These are phyloP conservation scores for Gryganskiella cystojenkinii DNA, from an alignment of 192 early-diverging fungal genomes.

Conservation along the genomic window DNA sequence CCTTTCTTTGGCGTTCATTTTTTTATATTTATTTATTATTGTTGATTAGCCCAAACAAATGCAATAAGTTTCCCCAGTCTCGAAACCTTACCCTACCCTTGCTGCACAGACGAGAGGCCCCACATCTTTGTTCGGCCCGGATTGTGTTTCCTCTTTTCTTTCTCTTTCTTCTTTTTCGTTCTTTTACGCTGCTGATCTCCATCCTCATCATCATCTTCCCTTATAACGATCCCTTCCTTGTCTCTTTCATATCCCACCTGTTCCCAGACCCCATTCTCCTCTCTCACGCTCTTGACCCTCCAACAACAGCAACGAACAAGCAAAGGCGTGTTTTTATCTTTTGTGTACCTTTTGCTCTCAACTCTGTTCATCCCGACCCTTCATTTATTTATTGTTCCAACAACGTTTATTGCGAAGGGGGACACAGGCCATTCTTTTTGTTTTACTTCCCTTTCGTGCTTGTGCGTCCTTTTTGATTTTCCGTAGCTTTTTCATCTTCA, in stretches of 20 bases:
- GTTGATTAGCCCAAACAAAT: too few species aligned
- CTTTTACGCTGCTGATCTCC: background rate
- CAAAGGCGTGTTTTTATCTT: background rate
- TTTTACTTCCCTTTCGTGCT: background rate
- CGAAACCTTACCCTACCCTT: too few species aligned
- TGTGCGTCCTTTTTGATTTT: slow-evolving; percentile 3
- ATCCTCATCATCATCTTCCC: background rate
- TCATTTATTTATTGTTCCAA: too few species aligned
- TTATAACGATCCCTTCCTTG: background rate
- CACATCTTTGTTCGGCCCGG: too few species aligned
- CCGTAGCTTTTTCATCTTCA: background rate
- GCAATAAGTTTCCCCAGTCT: too few species aligned
- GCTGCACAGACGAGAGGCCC: too few species aligned
- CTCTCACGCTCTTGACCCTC: background rate
- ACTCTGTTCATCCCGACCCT: too few species aligned
- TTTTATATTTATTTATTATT: too few species aligned
- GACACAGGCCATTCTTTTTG: background rate
- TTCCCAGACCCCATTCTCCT: background rate
- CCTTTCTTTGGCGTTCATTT: too few species aligned
- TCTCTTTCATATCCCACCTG: background rate
- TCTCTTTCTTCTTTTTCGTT: background rate
- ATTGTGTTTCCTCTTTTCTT: background rate
- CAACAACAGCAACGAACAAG: background rate
- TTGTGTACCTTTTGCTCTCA: background rate
- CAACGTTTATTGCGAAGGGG: background rate